Base-by-base conservation (phyloP, 805 yeast species). In the Wickerhamomyces kurtzmanii region DNA sequence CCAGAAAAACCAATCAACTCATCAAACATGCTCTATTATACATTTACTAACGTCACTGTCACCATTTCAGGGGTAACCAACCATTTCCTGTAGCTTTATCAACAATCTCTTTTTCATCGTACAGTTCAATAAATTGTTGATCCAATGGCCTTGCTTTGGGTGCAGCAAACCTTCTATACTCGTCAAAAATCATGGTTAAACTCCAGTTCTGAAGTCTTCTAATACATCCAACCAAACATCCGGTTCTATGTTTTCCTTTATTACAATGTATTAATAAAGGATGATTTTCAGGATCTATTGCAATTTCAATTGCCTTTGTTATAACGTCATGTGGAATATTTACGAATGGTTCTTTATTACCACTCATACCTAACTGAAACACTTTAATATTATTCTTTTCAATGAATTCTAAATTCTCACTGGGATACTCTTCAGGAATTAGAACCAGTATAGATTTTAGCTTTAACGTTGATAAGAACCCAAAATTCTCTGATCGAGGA, bases 71-170 rank as follows among this genome's bases (percentile, higher is more conserved):
- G 6, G 94, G 93, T 30, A 84, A 51, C 71, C 86, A 72, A 7
- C 62, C 50, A 22, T 65, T 57, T 22, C 60, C 49, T 5, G 44
- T 41, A 5, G 86, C 86, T 38, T 60, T 65, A 24, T 63, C 51
- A 11, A 61, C 63, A n/a, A 82, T 71, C 31, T 70, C 76, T 5
- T 57, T 47, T 28, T 75, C 82, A 43, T 86, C 79, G 49, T 81
- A 89, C 62, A 85, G 62, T 55, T 91, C 98, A 34, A 89, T 89
- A 45, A 89, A 81, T 51, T 89, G 96, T 51, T 86, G 96, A 55
- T 91, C 98, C 61, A 91, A 64, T 11, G 96, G 94, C 38, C 98
- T 65, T 32, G 86, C 91, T 53, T 91, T 91, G 8, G 98, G 98
- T 29, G 80, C 80, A 6, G 97, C 94, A 59, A 86, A 91, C 44